Evolutionary conservation across 2,329 filamentous ascomycete species (phyloP).

Genomic region (Aspergillus phoenicis): DNA sequence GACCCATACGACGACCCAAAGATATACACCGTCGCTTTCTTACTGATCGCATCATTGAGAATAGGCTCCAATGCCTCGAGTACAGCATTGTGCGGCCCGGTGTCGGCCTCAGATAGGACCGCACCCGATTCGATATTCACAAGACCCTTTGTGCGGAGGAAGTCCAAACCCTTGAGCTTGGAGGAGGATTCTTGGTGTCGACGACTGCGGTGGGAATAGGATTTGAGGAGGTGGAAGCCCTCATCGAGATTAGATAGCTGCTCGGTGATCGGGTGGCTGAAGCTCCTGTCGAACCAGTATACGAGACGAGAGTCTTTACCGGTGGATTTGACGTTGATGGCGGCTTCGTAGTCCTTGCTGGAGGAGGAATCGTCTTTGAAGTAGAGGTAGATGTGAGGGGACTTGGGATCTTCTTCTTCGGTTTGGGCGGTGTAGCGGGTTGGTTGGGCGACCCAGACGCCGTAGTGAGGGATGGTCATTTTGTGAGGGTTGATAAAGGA

Average conservation of each 20-base stretch:
- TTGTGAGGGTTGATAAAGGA: not conserved
- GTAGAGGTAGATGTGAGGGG: slow-evolving; percentile 9
- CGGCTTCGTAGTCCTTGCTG: slow-evolving; percentile 12
- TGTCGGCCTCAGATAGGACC: slow-evolving; percentile 23
- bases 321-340: slow-evolving; percentile 23
- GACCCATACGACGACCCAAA: slow-evolving; percentile 20
- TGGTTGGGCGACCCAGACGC: slow-evolving; percentile 18
- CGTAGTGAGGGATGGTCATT: slow-evolving; percentile 20
- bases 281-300: slow-evolving; percentile 20
- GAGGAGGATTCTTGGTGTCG: not conserved
- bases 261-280: slow-evolving; percentile 19
- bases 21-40: slow-evolving; percentile 21
- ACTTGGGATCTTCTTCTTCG: slow-evolving; percentile 4
- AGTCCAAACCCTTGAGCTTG: slow-evolving; percentile 16
- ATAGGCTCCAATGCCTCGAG: slow-evolving; percentile 21
- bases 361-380: slow-evolving; percentile 9
- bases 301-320: slow-evolving; percentile 23
- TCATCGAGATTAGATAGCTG: slow-evolving; percentile 9
- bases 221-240: slow-evolving; percentile 15
- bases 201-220: not conserved
- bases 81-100: slow-evolving; percentile 39
- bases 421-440: slow-evolving; percentile 6
- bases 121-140: slow-evolving; percentile 19
- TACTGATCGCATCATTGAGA: slow-evolving; percentile 14
- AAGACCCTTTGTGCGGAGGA: slow-evolving; percentile 18